These are phyloP conservation scores for Trypanosomatidae sp. DNA, from an alignment of 208 protist genomes.

Conservation along the genomic window DNA sequence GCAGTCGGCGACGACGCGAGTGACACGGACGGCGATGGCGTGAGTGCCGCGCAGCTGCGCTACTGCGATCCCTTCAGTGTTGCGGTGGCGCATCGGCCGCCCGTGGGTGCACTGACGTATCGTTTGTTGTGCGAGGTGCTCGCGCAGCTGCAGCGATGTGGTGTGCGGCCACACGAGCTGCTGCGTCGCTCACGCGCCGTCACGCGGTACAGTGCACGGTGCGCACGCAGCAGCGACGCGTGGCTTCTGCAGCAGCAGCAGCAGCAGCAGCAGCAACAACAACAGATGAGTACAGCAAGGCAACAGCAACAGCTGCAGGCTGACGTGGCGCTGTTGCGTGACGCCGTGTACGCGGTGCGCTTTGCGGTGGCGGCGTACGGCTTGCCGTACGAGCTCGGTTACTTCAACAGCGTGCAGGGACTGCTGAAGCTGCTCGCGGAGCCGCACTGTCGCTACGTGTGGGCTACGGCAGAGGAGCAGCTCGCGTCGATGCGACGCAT, in stretches of 20 bases:
- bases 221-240: conserved; percentile 6
- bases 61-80: conserved; percentile 45
- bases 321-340: conserved; percentile 11
- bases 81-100: conserved; percentile 24
- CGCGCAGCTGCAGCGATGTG: conserved; percentile 22
- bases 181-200: background rate
- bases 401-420: conserved; percentile 33
- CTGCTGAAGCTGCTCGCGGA: conserved; percentile 27
- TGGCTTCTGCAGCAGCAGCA: conserved; percentile 3
- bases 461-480: conserved; percentile 51
- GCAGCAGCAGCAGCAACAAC: background rate
- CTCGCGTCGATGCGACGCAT: conserved; percentile 60
- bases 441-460: conserved; percentile 50
- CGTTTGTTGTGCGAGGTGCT: conserved; percentile 14
- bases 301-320: background rate
- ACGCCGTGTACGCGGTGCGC: conserved; percentile 31
- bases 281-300: background rate
- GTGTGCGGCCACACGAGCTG: conserved; percentile 7
- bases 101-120: conserved; percentile 7
- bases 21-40: background rate
- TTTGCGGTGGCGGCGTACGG: conserved; percentile 63
- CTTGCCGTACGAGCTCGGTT: conserved; percentile 65
- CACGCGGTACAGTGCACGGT: conserved; percentile 8
- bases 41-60: conserved; percentile 36
- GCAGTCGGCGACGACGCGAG: background rate